Conservation (phyloP, 2,329 filamentous ascomycete genomes). For the Biscogniauxia marginata region DNA sequence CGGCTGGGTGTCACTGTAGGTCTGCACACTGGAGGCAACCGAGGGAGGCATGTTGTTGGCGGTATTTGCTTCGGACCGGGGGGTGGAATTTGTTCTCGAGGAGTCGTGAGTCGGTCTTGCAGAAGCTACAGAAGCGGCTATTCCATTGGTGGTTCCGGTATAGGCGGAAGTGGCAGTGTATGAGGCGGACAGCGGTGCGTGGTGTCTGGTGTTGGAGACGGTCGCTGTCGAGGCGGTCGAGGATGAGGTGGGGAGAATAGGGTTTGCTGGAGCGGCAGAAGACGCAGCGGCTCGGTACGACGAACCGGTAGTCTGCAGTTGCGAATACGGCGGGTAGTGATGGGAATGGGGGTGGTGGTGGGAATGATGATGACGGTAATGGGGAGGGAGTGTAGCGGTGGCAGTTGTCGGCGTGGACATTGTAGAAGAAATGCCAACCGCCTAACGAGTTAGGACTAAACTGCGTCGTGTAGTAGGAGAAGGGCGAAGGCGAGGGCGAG, state of each 20-base stretch:
- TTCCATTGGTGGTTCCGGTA: constrained; percentile 35
- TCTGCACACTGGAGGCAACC: constrained; percentile 27
- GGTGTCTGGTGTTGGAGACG: constrained; percentile 25
- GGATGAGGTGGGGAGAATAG: constrained; percentile 39
- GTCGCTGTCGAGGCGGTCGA: constrained; percentile 37
- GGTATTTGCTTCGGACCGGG: constrained; percentile 33
- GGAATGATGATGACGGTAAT: constrained; percentile 59
- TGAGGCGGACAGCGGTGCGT: constrained; percentile 34
- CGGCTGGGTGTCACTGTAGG: constrained; percentile 30
- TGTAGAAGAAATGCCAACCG: constrained; percentile 15
- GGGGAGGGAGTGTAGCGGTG: constrained; percentile 69
- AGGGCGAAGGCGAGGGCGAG: constrained; percentile 1
- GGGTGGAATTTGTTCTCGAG: constrained; percentile 34
- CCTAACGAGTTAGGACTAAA: neutral
- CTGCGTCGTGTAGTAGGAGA: constrained; percentile 7
- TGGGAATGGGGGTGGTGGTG: constrained; percentile 64
- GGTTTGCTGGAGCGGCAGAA: constrained; percentile 23
- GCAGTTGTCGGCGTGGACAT: constrained; percentile 84
- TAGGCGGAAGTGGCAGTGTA: constrained; percentile 26
- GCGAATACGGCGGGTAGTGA: constrained; percentile 40
- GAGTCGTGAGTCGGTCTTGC: constrained; percentile 30
- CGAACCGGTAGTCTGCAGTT: constrained; percentile 35
- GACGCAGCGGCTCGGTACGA: constrained; percentile 37
- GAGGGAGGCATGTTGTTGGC: constrained; percentile 37
- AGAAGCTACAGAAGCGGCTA: constrained; percentile 33